phyloP scores from a whole-genome alignment of 768 basidiomycete genomes.

The Tylopilus vinaceipallidus region DNA sequence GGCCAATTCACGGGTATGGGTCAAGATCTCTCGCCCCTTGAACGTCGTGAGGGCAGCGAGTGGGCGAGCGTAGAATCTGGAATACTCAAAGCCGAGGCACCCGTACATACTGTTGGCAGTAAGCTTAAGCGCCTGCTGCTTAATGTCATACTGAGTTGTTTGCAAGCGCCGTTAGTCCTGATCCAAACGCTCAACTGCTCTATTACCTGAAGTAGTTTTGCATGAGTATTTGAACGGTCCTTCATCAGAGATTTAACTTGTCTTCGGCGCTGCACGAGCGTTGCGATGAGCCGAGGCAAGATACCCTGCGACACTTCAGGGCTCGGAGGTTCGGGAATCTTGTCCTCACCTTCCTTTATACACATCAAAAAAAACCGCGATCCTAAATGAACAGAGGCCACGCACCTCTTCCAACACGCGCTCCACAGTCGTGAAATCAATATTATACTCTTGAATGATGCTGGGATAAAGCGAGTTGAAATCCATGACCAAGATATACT shows the following conservation, averaged over 20 bases:
- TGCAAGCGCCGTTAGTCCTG: background rate
- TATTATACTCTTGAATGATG: conserved; percentile 99
- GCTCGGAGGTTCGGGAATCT: conserved; percentile 85
- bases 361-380: background rate
- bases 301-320: conserved; percentile 76
- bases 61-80: conserved; percentile 93
- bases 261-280: conserved; percentile 84
- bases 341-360: conserved; percentile 64
- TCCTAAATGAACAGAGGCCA: conserved; percentile 1
- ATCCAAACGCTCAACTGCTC: background rate
- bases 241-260: conserved; percentile 96
- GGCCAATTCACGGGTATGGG: conserved; percentile 87
- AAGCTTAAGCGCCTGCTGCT: conserved; percentile 93
- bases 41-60: conserved; percentile 97
- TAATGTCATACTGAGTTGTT: conserved; percentile 81
- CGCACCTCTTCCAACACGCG: conserved; percentile 57
- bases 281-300: conserved; percentile 96
- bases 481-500: conserved; percentile 97
- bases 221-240: conserved; percentile 65
- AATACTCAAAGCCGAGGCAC: conserved; percentile 96
- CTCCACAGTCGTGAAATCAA: conserved; percentile 96
- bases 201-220: conserved; percentile 79
- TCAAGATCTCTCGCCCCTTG: conserved; percentile 97
- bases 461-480: conserved; percentile 99
- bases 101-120: conserved; percentile 99